These are phyloP conservation scores for Colletotrichum spaethianum DNA, from an alignment of 2,329 filamentous ascomycete genomes.

Conservation along the genomic window DNA sequence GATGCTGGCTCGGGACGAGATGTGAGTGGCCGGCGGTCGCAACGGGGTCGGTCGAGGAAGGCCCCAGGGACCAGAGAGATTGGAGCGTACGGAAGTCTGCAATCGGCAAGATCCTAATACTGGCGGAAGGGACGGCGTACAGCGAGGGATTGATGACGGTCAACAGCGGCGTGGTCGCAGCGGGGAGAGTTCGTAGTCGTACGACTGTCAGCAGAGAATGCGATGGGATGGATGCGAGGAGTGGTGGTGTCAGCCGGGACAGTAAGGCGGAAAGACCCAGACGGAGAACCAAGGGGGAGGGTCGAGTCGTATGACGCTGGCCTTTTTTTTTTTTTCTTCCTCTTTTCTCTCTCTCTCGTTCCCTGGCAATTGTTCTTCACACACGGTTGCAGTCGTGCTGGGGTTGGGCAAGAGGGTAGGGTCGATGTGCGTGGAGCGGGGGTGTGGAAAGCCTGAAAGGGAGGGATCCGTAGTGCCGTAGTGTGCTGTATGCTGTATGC, in stretches of 20 bases:
- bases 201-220: conserved; percentile 35
- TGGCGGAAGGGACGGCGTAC: conserved; percentile 1
- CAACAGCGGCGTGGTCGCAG: conserved; percentile 28
- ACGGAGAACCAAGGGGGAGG: conserved; percentile 6
- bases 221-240: conserved; percentile 24
- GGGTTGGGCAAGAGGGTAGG: neutral
- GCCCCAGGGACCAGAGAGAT: conserved; percentile 21
- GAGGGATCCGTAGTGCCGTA: neutral
- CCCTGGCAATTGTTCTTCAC: neutral
- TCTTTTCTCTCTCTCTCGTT: neutral
- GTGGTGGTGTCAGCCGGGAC: conserved; percentile 32
- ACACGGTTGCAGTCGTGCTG: neutral
- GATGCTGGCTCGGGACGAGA: conserved; percentile 25
- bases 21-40: conserved; percentile 33
- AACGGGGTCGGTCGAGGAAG: conserved; percentile 21
- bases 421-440: neutral
- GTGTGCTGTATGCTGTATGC: neutral
- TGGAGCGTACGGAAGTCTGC: neutral
- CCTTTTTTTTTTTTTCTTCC: conserved; percentile 4
- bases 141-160: conserved; percentile 22
- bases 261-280: conserved; percentile 26
- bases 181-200: conserved; percentile 21
- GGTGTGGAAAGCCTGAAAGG: neutral
- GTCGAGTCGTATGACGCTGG: conserved; percentile 39
- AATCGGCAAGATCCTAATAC: neutral